These are phyloP conservation scores for Boechera divaricarpa DNA, from an alignment of 345 rosid species.

Conservation along the genomic window DNA sequence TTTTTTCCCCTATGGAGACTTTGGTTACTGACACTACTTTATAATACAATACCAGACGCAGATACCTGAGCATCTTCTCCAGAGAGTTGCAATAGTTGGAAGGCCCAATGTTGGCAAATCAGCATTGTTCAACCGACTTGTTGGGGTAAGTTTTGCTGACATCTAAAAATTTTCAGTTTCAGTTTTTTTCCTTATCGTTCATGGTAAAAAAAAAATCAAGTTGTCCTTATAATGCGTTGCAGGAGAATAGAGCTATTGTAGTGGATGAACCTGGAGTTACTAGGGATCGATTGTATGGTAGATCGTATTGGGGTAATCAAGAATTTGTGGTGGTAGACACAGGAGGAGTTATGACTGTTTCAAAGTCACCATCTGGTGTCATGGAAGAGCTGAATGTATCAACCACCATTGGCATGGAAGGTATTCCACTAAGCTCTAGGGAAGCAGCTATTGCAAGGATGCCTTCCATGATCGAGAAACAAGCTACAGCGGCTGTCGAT, in stretches of 20 bases:
- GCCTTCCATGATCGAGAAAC: conserved; percentile 98
- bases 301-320: conserved; percentile 84
- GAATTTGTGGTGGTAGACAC: conserved; percentile 94
- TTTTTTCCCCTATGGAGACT: too few relatives aligned
- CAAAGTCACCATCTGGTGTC: conserved; percentile 73
- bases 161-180: not conserved
- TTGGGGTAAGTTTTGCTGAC: conserved; percentile 61
- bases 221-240: conserved; percentile 13
- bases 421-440: conserved; percentile 76
- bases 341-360: conserved; percentile 85
- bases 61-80: conserved; percentile 89
- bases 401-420: conserved; percentile 94
- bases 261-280: conserved; percentile 99
- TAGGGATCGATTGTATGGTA: conserved; percentile 90
- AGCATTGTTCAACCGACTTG: conserved; percentile 92
- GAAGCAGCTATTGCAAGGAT: conserved; percentile 95
- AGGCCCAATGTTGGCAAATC: conserved; percentile 98
- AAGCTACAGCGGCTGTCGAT: conserved; percentile 91
- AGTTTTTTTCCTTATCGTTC: not conserved
- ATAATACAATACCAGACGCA: conserved; percentile 49
- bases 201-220: not conserved
- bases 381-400: conserved; percentile 82
- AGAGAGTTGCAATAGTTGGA: conserved; percentile 88
- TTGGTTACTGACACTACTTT: conserved; percentile 17
- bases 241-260: conserved; percentile 92